A percentile compares a stretch with the other conserved stretches of the same genome.
phyloP scores from a whole-genome alignment of 148 eudicot species.

The Silene conica region DNA sequence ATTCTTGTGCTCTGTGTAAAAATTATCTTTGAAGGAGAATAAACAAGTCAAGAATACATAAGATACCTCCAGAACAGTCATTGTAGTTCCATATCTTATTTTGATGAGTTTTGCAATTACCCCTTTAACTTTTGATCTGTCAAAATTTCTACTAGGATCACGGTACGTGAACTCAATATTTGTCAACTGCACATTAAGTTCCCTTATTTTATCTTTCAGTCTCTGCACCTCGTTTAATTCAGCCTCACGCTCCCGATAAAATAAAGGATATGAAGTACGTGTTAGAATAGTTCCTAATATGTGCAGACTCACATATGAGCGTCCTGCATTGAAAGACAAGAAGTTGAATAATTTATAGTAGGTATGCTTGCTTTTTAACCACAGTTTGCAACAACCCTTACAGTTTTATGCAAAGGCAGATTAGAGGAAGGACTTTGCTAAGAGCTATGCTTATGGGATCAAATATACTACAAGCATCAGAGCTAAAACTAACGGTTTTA shows the following conservation, averaged over 20 bases:
- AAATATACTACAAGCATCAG: too few relatives aligned
- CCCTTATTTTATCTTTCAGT: conserved; percentile 63
- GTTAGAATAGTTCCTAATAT: too few relatives aligned
- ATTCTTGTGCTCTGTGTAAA: neutral
- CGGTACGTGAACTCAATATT: conserved; percentile 77
- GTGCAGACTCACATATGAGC: too few relatives aligned
- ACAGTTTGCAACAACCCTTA: too few relatives aligned
- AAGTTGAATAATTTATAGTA: too few relatives aligned
- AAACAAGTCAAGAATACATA: conserved; percentile 9
- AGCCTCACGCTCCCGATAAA: conserved; percentile 56
- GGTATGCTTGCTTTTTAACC: too few relatives aligned
- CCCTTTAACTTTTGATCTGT: conserved; percentile 88
- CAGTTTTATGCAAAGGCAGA: too few relatives aligned
- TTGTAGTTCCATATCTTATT: conserved; percentile 83
- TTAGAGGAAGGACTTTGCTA: too few relatives aligned
- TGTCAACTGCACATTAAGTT: conserved; percentile 56
- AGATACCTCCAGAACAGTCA: conserved; percentile 91
- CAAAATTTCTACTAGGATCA: conserved; percentile 76
- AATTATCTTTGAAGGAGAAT: neutral
- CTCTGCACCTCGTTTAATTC: conserved; percentile 72
- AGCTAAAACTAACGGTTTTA: too few relatives aligned
- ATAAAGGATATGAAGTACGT: neutral
- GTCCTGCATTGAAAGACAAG: too few relatives aligned
- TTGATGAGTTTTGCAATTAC: conserved; percentile 91
- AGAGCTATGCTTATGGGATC: too few relatives aligned